These are phyloP conservation scores for Bromus sterilis DNA, from an alignment of 176 grass and related monocot genomes.

Conservation along the genomic window DNA sequence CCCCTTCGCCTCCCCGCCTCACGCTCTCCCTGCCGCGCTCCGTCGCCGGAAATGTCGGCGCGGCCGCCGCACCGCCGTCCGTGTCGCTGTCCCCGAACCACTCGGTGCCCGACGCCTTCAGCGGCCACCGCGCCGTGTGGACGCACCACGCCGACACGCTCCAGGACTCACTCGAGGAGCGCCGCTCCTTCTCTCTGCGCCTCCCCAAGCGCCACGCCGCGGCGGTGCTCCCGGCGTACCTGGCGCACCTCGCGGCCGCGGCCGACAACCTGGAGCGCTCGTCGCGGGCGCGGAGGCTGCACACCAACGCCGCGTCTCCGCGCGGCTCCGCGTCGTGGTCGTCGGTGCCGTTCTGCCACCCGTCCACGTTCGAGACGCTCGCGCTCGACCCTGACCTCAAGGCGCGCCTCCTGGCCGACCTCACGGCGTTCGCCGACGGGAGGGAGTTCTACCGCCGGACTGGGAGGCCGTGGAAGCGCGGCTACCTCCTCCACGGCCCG, in stretches of 20 bases:
- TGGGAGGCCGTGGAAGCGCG: constrained; percentile 79
- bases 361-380: constrained; percentile 84
- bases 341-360: constrained; percentile 83
- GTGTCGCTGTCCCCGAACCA: constrained; percentile 93
- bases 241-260: constrained; percentile 52
- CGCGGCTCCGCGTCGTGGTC: constrained; percentile 50
- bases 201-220: constrained; percentile 75
- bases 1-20: constrained; percentile 58
- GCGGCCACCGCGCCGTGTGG: constrained; percentile 71
- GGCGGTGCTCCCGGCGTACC: constrained; percentile 62
- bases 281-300: constrained; percentile 66
- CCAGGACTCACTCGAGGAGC: constrained; percentile 94
- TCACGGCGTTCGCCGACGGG: constrained; percentile 58
- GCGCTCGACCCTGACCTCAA: constrained; percentile 72
- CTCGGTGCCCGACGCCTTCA: constrained; percentile 65
- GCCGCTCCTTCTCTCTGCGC: constrained; percentile 76
- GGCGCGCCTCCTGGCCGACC: constrained; percentile 58
- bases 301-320: constrained; percentile 56
- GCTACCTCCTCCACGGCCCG: constrained; percentile 83
- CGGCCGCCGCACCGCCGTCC: constrained; percentile 14
- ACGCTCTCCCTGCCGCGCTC: constrained; percentile 65
- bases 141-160: constrained; percentile 87
- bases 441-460: constrained; percentile 82
- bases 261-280: constrained; percentile 74
- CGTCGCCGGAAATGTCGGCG: not conserved